These are phyloP conservation scores for Lactifluus subvellereus DNA, from an alignment of 768 basidiomycete genomes.

Conservation along the genomic window DNA sequence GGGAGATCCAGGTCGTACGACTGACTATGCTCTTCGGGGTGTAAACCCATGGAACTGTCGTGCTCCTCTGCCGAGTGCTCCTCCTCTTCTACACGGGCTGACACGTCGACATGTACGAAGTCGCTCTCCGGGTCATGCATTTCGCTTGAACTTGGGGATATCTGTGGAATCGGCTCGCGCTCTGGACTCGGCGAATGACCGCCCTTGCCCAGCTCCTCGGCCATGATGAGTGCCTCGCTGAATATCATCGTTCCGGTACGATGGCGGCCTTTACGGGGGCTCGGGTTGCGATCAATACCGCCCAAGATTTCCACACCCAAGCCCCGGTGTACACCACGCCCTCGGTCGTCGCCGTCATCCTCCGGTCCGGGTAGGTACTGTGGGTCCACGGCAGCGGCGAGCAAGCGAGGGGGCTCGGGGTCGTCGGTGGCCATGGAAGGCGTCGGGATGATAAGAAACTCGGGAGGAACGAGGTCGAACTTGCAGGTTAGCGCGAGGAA, in stretches of 20 bases:
- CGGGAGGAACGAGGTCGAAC: slow-evolving; percentile 75
- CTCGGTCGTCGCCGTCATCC: slow-evolving; percentile 21
- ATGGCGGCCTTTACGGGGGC: slow-evolving; percentile 38
- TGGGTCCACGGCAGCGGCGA: slow-evolving; percentile 22
- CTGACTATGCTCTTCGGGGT: background rate
- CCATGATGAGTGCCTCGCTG: slow-evolving; percentile 38
- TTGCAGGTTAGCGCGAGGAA: slow-evolving; percentile 78
- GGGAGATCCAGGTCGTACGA: slow-evolving; percentile 2
- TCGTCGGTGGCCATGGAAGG: slow-evolving; percentile 31
- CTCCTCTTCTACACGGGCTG: slow-evolving; percentile 6
- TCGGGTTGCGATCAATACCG: slow-evolving; percentile 23
- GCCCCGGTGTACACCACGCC: slow-evolving; percentile 18
- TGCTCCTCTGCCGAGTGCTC: slow-evolving; percentile 7
- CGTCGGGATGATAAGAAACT: slow-evolving; percentile 78
- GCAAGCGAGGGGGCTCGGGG: slow-evolving; percentile 23
- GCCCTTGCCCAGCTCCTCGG: slow-evolving; percentile 36
- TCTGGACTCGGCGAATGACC: slow-evolving; percentile 21
- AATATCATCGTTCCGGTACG: slow-evolving; percentile 75
- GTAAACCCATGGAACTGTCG: background rate
- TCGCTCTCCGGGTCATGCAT: slow-evolving; percentile 8
- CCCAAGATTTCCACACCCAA: slow-evolving; percentile 15
- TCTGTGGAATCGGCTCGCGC: background rate
- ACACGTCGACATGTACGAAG: slow-evolving; percentile 16
- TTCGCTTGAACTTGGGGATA: background rate
- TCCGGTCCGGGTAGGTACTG: slow-evolving; percentile 6